These are phyloP conservation scores for Chytriomyces sp. DNA, from an alignment of 192 early-diverging fungal genomes.

Conservation along the genomic window DNA sequence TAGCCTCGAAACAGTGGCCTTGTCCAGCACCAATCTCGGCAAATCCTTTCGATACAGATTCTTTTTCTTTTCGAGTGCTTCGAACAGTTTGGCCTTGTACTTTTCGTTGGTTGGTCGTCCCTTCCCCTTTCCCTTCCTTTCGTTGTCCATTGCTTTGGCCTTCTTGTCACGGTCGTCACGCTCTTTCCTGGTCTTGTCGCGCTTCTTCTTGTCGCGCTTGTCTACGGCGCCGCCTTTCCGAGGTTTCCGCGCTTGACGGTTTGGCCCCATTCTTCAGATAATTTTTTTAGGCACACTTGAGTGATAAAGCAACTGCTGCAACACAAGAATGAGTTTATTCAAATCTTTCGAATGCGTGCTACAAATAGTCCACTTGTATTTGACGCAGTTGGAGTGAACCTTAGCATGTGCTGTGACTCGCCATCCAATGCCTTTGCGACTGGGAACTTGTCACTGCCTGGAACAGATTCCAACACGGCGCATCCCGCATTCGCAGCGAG, in stretches of 20 bases:
- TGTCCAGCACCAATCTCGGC: conserved; percentile 16
- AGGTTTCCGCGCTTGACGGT: background rate
- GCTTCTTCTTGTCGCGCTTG: conserved; percentile 2
- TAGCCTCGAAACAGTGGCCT: background rate
- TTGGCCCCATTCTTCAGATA: background rate
- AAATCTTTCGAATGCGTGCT: conserved; percentile 71
- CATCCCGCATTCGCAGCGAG: conserved; percentile 48
- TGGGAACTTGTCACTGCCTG: conserved; percentile 43
- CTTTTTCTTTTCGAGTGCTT: no score
- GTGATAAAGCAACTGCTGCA: no score
- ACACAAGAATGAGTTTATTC: background rate
- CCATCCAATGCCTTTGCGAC: conserved; percentile 28
- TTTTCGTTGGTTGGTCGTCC: no score
- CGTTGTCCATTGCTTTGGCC: no score
- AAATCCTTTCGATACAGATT: no score
- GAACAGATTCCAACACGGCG: conserved; percentile 60
- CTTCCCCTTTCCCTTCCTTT: no score
- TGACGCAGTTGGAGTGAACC: conserved; percentile 72
- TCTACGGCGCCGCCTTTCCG: background rate
- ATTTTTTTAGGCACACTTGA: no score
- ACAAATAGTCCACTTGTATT: conserved; percentile 82
- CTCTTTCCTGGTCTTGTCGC: background rate
- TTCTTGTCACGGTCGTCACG: no score
- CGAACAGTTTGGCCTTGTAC: no score
- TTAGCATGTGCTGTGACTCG: conserved; percentile 42